Evolutionary conservation across 2,329 filamentous ascomycete genomes (phyloP).

Genomic region (Trichoderma citrinoviride): DNA sequence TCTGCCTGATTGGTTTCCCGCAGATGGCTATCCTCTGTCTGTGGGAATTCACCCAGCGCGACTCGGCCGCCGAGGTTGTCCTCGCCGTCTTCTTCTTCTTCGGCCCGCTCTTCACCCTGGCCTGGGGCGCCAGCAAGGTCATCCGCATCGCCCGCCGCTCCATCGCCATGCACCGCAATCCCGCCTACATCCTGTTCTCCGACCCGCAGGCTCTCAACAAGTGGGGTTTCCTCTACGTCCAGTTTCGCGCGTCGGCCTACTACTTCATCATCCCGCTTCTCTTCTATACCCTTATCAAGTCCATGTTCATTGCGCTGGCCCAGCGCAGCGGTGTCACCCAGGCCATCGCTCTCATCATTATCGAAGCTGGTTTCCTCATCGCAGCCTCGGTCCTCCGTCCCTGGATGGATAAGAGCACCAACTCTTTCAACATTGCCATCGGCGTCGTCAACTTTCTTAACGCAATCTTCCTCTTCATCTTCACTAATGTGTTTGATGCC

Average conservation of each 20-base stretch:
- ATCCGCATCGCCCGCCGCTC: conserved; percentile 85
- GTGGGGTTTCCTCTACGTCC: conserved; percentile 97
- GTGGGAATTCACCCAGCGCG: conserved; percentile 85
- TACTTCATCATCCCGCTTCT: conserved; percentile 87
- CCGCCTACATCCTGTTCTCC: conserved; percentile 94
- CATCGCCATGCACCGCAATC: conserved; percentile 89
- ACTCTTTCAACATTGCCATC: conserved; percentile 93
- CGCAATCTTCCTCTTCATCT: conserved; percentile 83
- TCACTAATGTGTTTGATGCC: conserved; percentile 81
- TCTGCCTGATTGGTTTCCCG: conserved; percentile 86
- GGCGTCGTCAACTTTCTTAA: conserved; percentile 88
- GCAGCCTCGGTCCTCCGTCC: conserved; percentile 76
- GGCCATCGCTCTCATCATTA: conserved; percentile 76
- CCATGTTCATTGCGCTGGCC: conserved; percentile 80
- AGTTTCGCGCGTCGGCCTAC: conserved; percentile 93
- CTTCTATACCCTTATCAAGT: conserved; percentile 78
- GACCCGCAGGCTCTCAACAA: conserved; percentile 93
- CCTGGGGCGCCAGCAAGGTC: conserved; percentile 86
- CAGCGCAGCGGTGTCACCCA: conserved; percentile 71
- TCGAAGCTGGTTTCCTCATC: conserved; percentile 78
- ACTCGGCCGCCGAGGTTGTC: conserved; percentile 83
- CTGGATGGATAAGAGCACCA: conserved; percentile 99
- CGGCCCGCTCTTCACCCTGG: conserved; percentile 72
- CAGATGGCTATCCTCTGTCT: conserved; percentile 87
- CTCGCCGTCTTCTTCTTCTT: conserved; percentile 87